Percentiles rank a stretch among this genome's conserved stretches.
Conservation (phyloP, 441 rosid genomes). For the Adansonia grandidieri region DNA sequence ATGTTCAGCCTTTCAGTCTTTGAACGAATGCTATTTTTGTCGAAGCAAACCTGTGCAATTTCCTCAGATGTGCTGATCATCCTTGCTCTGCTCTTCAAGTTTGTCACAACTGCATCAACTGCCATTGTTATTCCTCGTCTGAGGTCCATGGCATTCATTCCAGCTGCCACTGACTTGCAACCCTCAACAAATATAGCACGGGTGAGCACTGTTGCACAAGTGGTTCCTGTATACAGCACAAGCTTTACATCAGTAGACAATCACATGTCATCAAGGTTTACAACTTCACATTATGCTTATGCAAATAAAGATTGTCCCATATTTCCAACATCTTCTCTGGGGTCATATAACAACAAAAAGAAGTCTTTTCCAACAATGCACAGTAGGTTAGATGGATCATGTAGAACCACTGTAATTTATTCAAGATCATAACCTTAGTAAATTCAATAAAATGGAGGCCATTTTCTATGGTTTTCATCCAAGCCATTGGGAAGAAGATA, state of each 20-base stretch:
- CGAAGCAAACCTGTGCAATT: constrained; percentile 62
- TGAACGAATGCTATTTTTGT: background rate
- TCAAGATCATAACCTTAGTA: background rate
- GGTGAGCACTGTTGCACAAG: constrained; percentile 87
- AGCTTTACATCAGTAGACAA: background rate
- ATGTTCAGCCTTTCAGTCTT: background rate
- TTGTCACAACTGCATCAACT: constrained; percentile 75
- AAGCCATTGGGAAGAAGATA: background rate
- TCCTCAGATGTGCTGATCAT: constrained; percentile 95
- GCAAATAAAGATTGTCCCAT: background rate
- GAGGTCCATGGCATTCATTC: constrained; percentile 91
- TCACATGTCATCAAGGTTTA: background rate
- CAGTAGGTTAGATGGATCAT: background rate
- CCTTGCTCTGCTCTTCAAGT: constrained; percentile 78
- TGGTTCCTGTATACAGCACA: constrained; percentile 55
- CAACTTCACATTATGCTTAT: background rate
- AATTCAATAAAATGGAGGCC: background rate
- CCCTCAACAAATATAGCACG: constrained; percentile 81
- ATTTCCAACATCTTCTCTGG: background rate
- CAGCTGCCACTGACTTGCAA: constrained; percentile 90
- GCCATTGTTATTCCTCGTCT: constrained; percentile 89
- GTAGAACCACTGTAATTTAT: background rate
- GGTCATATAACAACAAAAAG: background rate
- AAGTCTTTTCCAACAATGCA: background rate
- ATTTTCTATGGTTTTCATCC: background rate